Base-by-base conservation (phyloP, 805 yeast genomes). In the Starmera amethionina region DNA sequence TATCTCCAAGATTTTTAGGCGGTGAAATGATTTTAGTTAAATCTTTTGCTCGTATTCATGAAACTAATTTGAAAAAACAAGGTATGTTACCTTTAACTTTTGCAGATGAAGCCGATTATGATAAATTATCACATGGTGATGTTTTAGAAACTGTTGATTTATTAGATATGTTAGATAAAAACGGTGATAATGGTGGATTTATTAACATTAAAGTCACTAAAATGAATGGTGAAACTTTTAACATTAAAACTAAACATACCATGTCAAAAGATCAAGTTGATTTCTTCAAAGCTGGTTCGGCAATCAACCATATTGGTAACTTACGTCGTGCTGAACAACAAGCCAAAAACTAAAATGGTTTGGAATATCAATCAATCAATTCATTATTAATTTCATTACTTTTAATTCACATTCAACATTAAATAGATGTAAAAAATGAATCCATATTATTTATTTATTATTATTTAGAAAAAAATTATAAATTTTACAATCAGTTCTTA, bases 31-130 rank as follows among this genome's bases (percentile, higher is more conserved):
- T 90, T 46, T 68, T 90, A 46, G 95, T 86, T 52, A 90, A 89
- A 65, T 89, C 97, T 9, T 90, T 90, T 67, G 98, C 98, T 30
- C 82, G 98, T 73, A 90, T 90, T 56, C 98, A 90, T 65, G 98
- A 90, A 70, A 90, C 98, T 30, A 90, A 90, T 65, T 77, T 90
- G 67, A 93, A 90, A 73, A 93, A 93, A 65, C 98, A 93, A 71
- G 98, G 98, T 63, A 79, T 90, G 83, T 72, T 90, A 57, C 98
- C 98, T 30, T 68, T 93, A 58, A 85, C 95, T 22, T 93, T 93
- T 63, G 96, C 87, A 32, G 65, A 90, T 58, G 96, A 88, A 59
- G 66, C 73, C 30, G 98, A 93, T 58, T 93, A 90, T 60, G 97
- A 93, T 62, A 73, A 59, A 56, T 68, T 93, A 43, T 62, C 76